Conservation (phyloP, 2,329 filamentous ascomycete species). For the Fusarium sp. region DNA sequence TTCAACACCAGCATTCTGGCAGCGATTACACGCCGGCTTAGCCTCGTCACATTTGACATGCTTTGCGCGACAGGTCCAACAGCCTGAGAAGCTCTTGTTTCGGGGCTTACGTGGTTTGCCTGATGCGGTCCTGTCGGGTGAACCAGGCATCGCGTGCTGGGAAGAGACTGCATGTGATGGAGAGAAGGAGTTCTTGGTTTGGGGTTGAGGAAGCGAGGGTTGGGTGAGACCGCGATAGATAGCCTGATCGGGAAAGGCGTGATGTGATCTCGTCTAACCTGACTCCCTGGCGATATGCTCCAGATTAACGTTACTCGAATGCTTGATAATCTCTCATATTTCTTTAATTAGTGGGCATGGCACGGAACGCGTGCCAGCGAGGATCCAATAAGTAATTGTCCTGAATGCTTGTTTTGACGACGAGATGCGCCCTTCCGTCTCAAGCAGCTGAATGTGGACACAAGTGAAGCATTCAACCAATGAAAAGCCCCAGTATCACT, state of each 20-base stretch:
- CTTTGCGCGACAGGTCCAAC: slow-evolving; percentile 45
- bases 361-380: background rate
- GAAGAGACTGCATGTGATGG: background rate
- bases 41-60: slow-evolving; percentile 43
- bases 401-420: background rate
- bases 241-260: background rate
- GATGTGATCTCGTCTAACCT: background rate
- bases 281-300: too few relatives aligned
- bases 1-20: slow-evolving; percentile 28
- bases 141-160: slow-evolving; percentile 22
- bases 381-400: accelerated
- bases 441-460: background rate
- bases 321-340: background rate
- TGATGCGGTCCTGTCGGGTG: slow-evolving; percentile 8
- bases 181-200: background rate
- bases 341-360: background rate
- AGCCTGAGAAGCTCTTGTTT: slow-evolving; percentile 44
- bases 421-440: background rate
- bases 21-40: slow-evolving; percentile 37
- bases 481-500: background rate
- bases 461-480: background rate
- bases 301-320: background rate
- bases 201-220: slow-evolving; percentile 3
- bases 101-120: slow-evolving; percentile 38
- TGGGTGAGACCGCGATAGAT: slow-evolving; percentile 1